phyloP scores from a whole-genome alignment of 306 rosid species.

The Prunus padus region DNA sequence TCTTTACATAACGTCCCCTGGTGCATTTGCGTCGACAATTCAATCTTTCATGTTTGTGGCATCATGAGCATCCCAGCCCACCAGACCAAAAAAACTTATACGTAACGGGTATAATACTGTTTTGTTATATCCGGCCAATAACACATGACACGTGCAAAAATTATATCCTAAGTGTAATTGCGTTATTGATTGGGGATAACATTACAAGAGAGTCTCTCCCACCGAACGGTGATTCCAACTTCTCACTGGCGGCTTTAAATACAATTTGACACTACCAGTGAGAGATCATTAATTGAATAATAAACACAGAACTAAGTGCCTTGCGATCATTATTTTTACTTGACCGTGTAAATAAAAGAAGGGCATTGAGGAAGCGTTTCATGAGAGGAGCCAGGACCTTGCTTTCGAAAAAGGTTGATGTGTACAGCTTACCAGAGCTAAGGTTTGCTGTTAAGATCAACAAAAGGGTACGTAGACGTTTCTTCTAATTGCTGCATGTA shows the following conservation, averaged over 20 bases:
- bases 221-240: neutral
- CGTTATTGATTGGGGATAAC: no score
- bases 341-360: neutral
- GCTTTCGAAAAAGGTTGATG: conserved; percentile 9
- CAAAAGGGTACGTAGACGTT: neutral
- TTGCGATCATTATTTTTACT: no score
- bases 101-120: no score
- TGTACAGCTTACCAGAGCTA: conserved; percentile 26
- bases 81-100: no score
- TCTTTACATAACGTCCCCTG: neutral
- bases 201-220: no score
- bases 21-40: neutral
- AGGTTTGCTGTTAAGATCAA: conserved; percentile 34
- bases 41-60: neutral
- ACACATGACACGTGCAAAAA: no score
- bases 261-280: neutral
- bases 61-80: neutral
- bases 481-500: neutral
- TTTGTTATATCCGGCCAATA: no score
- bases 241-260: neutral
- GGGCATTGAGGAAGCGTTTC: neutral
- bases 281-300: neutral
- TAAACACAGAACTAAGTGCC: neutral
- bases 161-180: no score
- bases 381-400: neutral